phyloP scores from a whole-genome alignment of 2,329 filamentous ascomycete genomes.

The Hypoxylon sp. region DNA sequence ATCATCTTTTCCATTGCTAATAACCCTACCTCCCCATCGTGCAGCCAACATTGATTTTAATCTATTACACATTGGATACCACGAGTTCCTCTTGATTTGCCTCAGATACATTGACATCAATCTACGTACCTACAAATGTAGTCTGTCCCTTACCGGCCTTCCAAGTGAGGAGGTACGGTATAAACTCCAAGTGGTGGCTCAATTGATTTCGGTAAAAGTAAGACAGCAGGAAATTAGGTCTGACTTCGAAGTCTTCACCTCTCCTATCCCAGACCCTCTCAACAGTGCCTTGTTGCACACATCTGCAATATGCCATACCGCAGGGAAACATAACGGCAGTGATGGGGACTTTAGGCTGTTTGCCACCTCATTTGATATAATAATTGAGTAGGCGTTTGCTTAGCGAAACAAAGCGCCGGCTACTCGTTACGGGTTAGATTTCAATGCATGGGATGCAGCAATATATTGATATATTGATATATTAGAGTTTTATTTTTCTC shows the following conservation, averaged over 20 bases:
- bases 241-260: not conserved
- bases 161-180: not conserved
- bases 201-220: conserved; percentile 29
- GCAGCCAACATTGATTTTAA: not conserved
- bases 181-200: conserved; percentile 10
- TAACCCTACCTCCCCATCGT: not conserved
- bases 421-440: conserved; percentile 5
- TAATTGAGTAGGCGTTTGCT: conserved; percentile 15
- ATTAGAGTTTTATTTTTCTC: conserved; percentile 1
- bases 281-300: conserved; percentile 28
- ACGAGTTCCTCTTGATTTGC: not conserved
- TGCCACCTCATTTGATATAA: conserved; percentile 27
- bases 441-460: conserved; percentile 16
- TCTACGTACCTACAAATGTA: not conserved
- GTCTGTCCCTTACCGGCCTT: not conserved
- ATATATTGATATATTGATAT: conserved; percentile 5
- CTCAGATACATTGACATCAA: not conserved
- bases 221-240: conserved; percentile 27
- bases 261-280: conserved; percentile 15
- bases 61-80: not conserved
- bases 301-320: conserved; percentile 10
- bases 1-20: not conserved
- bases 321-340: not conserved
- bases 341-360: conserved; percentile 34
- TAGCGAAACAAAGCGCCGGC: conserved; percentile 18